phyloP scores from a whole-genome alignment of 306 rosid genomes.

The Inga laurina region DNA sequence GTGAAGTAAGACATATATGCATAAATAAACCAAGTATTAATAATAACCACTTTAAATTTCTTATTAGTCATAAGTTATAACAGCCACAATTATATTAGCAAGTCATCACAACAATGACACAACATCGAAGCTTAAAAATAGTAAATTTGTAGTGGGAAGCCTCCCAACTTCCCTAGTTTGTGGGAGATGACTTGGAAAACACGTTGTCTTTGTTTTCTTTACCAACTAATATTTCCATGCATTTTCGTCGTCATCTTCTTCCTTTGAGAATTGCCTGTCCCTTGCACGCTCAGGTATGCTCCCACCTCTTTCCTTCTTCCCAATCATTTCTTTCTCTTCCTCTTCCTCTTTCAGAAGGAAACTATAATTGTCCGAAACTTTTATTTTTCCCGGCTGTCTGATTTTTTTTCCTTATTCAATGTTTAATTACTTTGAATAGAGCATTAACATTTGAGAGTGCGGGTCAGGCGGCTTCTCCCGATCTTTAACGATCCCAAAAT shows the following conservation, averaged over 20 bases:
- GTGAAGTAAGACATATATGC: not conserved
- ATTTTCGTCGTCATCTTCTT: constrained; percentile 25
- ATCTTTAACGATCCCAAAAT: constrained; percentile 27
- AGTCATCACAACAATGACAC: constrained; percentile 5
- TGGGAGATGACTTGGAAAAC: constrained; percentile 34
- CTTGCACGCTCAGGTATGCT: constrained; percentile 42
- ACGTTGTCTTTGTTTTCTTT: constrained; percentile 8
- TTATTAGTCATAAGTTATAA: not conserved
- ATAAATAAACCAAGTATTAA: not conserved
- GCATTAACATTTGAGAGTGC: constrained; percentile 39
- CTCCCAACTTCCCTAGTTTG: constrained; percentile 13
- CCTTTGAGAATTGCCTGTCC: constrained; percentile 51
- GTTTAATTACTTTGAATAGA: not conserved
- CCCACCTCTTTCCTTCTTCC: not conserved
- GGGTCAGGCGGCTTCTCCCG: constrained; percentile 51
- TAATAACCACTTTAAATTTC: not conserved
- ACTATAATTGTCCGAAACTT: not conserved
- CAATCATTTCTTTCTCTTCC: not conserved
- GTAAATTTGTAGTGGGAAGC: constrained; percentile 25
- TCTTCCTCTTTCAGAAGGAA: not conserved
- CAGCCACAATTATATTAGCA: constrained; percentile 25
- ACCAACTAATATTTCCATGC: constrained; percentile 29
- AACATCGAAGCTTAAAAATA: constrained; percentile 26
- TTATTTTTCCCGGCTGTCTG: not conserved
- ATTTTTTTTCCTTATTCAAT: not conserved